A percentile compares a stretch with the other conserved stretches of the same genome.
Conservation (phyloP, 202 grass and related monocot species). For the Panicum virgatum region DNA sequence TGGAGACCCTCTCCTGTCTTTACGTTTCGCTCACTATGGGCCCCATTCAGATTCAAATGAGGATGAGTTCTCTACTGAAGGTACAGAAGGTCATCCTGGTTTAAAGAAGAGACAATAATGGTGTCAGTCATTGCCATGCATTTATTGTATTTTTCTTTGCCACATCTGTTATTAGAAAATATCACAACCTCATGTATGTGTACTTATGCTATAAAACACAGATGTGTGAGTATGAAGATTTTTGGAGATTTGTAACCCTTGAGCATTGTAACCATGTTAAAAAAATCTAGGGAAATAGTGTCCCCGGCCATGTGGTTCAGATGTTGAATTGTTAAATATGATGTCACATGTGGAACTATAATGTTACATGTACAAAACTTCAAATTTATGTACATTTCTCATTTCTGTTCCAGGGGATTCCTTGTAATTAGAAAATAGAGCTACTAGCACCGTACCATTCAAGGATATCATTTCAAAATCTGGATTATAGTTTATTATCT, state of each 20-base stretch:
- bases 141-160: background rate
- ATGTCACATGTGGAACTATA: background rate
- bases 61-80: background rate
- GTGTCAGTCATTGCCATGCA: background rate
- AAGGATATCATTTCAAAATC: background rate
- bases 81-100: background rate
- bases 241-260: background rate
- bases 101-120: background rate
- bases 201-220: background rate
- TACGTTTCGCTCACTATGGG: background rate
- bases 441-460: background rate
- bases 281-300: background rate
- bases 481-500: background rate
- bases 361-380: background rate
- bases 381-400: background rate
- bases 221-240: background rate
- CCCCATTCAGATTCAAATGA: background rate
- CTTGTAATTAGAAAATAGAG: background rate
- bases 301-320: background rate
- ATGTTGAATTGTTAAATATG: background rate
- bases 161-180: background rate
- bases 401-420: background rate
- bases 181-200: slow-evolving; percentile 5
- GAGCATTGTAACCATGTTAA: background rate
- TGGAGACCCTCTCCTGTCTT: slow-evolving; percentile 45